Conservation (phyloP, 768 basidiomycete genomes). For the Tephrocybe rancida region DNA sequence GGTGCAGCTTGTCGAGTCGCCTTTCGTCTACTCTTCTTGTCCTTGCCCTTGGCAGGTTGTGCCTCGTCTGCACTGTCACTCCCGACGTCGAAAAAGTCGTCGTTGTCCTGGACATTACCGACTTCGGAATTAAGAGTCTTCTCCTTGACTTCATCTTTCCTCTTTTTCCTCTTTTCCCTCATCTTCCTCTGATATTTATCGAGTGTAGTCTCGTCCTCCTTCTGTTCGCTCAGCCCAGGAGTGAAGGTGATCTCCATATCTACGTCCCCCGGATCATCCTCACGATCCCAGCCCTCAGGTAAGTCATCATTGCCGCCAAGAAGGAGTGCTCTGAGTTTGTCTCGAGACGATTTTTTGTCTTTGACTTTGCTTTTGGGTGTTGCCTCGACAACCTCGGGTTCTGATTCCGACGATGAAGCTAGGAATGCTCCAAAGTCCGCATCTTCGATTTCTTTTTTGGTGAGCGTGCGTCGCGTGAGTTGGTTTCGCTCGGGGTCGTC, state of each 20-base stretch:
- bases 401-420: slow-evolving; percentile 68
- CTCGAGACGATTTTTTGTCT: slow-evolving; percentile 52
- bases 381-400: slow-evolving; percentile 31
- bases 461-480: slow-evolving; percentile 76
- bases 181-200: slow-evolving; percentile 89
- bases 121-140: slow-evolving; percentile 23
- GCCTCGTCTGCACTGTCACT: slow-evolving; percentile 40
- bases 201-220: slow-evolving; percentile 74
- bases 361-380: slow-evolving; percentile 26
- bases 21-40: slow-evolving; percentile 16
- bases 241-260: slow-evolving; percentile 97
- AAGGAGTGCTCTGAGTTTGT: slow-evolving; percentile 75
- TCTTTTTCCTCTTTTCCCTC: slow-evolving; percentile 84
- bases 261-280: slow-evolving; percentile 50
- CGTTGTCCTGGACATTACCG: slow-evolving; percentile 32
- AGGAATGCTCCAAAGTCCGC: slow-evolving; percentile 84
- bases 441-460: slow-evolving; percentile 88
- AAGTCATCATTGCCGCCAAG: slow-evolving; percentile 68
- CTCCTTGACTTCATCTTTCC: slow-evolving; percentile 67
- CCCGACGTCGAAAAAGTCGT: slow-evolving; percentile 79
- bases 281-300: slow-evolving; percentile 83
- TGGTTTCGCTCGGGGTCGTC: slow-evolving; percentile 89
- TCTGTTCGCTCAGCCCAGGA: slow-evolving; percentile 70
- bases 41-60: slow-evolving; percentile 6
- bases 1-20: slow-evolving; percentile 16